Evolutionary conservation across 176 grass and related monocot genomes (phyloP), one percentile per base, ranked within the genome.

Genomic region (Metroxylon sagu): DNA sequence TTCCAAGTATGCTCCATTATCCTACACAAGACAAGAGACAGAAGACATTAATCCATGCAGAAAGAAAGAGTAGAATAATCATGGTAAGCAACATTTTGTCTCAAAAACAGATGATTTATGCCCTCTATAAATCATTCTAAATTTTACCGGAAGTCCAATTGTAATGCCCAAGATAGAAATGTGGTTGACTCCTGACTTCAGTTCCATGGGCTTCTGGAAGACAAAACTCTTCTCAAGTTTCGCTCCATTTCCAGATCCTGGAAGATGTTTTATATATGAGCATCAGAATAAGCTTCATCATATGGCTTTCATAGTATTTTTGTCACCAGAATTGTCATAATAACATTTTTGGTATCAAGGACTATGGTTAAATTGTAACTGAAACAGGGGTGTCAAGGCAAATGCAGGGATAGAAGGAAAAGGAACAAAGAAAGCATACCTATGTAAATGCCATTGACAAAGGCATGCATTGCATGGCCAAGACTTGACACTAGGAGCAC

Each of bases 211-310:
- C 62, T 84, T 71, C 66, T 87, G 70, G n/a, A 81, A 87, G 70
- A 85, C 57, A 63, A 90, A 90, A 74, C 54, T 62, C 64, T 90
- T 90, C 2, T 82, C 83, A 18, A 74, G 72, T 61, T 96, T 96
- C 52, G 35, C 82, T 82, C 86, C 86, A 48, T 74, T 80, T 3
- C 53, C 92, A 80, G 19, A 69, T 68, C 92, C 92, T 96, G 68
- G 17, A 65, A 65, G 35, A 10, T 43, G 35, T 43, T 43, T 43
- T 56, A 35, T 51, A 16, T 25, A 53, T 61, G 18, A 66, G 29
- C 21, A 54, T 70, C 29, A 17, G 53, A 14, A 26, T 48, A 43
- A 14, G 35, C 8, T 43, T 43, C 35, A 43, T 43, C 35, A 43
- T 43, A 43, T 43, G 35, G 35, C 35, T 6, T 39, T 12, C 5